Evolutionary conservation across 2,329 filamentous ascomycete genomes (phyloP).

Genomic region (Colletotrichum sp.): DNA sequence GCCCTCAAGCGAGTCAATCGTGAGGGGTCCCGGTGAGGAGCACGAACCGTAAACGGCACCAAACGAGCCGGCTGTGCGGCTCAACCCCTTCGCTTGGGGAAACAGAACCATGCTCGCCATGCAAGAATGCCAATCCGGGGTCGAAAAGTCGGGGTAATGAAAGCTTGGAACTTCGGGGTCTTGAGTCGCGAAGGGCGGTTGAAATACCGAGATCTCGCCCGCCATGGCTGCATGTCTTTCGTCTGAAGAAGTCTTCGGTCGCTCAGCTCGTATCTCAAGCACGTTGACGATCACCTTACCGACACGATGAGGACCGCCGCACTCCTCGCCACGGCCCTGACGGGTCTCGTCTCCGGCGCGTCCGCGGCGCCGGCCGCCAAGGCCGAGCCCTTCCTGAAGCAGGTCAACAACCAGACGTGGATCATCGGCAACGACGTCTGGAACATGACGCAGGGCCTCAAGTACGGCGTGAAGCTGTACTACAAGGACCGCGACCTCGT

Average conservation of each 20-base stretch:
- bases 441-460: constrained; percentile 30
- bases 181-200: background rate
- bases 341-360: background rate
- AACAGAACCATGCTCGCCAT: background rate
- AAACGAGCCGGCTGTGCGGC: background rate
- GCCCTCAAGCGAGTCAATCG: background rate
- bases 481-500: constrained; percentile 34
- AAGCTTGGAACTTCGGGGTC: background rate
- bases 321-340: background rate
- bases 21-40: background rate
- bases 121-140: background rate
- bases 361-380: background rate
- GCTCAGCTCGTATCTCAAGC: background rate
- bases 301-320: background rate
- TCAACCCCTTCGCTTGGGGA: background rate
- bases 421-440: constrained; percentile 35
- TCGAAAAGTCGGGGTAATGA: background rate
- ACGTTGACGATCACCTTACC: background rate
- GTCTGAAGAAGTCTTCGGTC: background rate
- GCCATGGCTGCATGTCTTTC: background rate
- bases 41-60: background rate
- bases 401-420: constrained; percentile 31
- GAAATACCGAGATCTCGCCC: background rate
- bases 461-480: constrained; percentile 30
- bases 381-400: constrained; percentile 28